Base-by-base conservation (phyloP, 2,329 filamentous ascomycete genomes). In the Fusarium paranaense region DNA sequence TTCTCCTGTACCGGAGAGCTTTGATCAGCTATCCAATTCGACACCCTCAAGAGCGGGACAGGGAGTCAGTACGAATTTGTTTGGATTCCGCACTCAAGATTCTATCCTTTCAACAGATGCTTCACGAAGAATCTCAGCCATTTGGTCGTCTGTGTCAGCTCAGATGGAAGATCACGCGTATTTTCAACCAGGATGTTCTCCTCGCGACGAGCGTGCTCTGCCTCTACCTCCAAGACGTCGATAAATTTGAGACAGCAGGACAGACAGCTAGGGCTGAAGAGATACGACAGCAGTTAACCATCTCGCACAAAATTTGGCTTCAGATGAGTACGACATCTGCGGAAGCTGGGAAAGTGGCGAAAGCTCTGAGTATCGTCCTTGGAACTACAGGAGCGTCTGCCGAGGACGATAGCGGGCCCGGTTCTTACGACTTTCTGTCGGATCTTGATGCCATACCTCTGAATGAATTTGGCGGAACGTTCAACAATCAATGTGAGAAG, bases 401-500 rank as follows among this genome's bases (percentile, higher is more conserved):
- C 4, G 45, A 66, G 42, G 63, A 66, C 11, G 30, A 37, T 20
- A 38, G 22, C 16, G n/a, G 9, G 30, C 5, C 40, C 10, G 27
- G 37, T 62, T 66, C 62, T 52, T 58, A 52, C 33, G 69, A 71
- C 32, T 62, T 64, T 62, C 25, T 69, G 40, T 25, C 33, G 33
- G 66, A 71, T 69, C 58, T 66, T 35, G 60, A 71, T 64, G 59
- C 54, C 9, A 32, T 32, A 32, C 30, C 30, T 32, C 30, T 32
- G 38, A 62, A 35, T 14, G 59, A 62, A n/a, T 59, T 59, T 35
- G 59, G 59, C 4, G 22, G 11, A 59, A 38, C 35, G 3, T 65
- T 66, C 18, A 69, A 64, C 32, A 71, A 71, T 64, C 66, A 71
- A 71, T 69, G 66, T 71, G 60, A 69, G 69, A 64, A 71, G 25